phyloP scores from a whole-genome alignment of 1,284 basidiomycete genomes.

The Austropuccinia psidii region DNA sequence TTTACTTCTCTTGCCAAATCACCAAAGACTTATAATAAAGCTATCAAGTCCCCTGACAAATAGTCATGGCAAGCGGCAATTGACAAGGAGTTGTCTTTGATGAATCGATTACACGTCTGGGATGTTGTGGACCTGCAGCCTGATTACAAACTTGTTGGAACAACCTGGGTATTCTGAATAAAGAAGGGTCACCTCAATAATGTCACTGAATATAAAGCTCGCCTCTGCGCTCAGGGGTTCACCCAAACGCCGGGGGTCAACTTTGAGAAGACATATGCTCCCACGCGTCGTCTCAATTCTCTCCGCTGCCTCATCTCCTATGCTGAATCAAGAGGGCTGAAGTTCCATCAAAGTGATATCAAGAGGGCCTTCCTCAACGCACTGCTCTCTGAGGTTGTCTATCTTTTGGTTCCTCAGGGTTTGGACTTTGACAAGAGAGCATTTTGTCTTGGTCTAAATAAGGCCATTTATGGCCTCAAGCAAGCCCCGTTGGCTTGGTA shows the following conservation, averaged over 20 bases:
- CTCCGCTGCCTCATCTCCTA: not conserved
- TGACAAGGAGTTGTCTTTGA: too few species aligned
- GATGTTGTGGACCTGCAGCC: too few species aligned
- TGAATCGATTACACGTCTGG: too few species aligned
- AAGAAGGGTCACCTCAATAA: too few species aligned
- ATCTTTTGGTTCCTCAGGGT: not conserved
- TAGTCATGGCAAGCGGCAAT: too few species aligned
- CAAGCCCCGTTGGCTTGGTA: conserved; percentile 2
- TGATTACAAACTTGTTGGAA: too few species aligned
- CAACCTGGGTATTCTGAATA: too few species aligned
- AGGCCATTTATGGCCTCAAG: not conserved
- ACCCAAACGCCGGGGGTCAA: not conserved
- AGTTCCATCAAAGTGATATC: not conserved
- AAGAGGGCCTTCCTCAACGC: not conserved
- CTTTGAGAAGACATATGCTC: not conserved
- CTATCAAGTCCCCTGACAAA: too few species aligned
- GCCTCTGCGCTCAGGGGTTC: not conserved
- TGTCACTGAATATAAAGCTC: too few species aligned
- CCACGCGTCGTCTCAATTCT: not conserved
- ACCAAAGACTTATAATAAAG: too few species aligned
- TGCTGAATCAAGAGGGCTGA: not conserved
- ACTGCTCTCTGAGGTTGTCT: not conserved
- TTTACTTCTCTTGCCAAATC: too few species aligned
- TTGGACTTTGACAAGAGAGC: not conserved
- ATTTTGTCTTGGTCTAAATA: not conserved